Conservation (phyloP, 2,329 filamentous ascomycete genomes). For the Elsinoe fawcettii region DNA sequence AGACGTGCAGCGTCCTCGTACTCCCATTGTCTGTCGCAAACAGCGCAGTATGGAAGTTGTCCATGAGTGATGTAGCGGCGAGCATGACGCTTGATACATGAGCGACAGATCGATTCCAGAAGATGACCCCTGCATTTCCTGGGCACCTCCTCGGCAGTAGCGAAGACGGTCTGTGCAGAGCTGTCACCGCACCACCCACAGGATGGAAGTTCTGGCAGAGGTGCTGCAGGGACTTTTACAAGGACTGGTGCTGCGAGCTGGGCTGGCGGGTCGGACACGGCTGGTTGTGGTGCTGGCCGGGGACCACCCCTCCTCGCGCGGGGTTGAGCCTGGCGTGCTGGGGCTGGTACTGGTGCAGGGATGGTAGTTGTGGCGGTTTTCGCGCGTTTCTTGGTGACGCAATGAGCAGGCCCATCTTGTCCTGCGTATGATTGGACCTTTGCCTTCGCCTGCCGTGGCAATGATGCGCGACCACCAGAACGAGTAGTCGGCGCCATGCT, state of each 20-base stretch:
- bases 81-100: not conserved
- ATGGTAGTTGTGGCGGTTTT: no score
- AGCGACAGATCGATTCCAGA: not conserved
- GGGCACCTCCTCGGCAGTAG: not conserved
- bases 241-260: not conserved
- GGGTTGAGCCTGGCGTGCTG: no score
- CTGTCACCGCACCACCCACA: not conserved
- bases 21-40: not conserved
- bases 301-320: not conserved
- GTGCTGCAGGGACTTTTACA: no score
- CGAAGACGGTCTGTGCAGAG: not conserved
- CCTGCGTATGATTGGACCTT: conserved; percentile 10
- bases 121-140: not conserved
- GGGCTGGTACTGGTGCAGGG: no score
- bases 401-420: not conserved
- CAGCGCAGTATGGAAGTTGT: not conserved
- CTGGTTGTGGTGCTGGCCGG: not conserved
- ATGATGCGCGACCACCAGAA: not conserved
- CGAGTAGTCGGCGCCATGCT: not conserved
- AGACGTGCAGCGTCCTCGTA: not conserved
- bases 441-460: conserved; percentile 1
- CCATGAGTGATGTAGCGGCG: not conserved
- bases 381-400: not conserved
- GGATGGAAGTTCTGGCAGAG: no score
- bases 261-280: not conserved